Evolutionary conservation across 1,284 basidiomycete species (phyloP), one percentile per base, ranked within the genome.

Genomic region (Ganoderma lingzhi): DNA sequence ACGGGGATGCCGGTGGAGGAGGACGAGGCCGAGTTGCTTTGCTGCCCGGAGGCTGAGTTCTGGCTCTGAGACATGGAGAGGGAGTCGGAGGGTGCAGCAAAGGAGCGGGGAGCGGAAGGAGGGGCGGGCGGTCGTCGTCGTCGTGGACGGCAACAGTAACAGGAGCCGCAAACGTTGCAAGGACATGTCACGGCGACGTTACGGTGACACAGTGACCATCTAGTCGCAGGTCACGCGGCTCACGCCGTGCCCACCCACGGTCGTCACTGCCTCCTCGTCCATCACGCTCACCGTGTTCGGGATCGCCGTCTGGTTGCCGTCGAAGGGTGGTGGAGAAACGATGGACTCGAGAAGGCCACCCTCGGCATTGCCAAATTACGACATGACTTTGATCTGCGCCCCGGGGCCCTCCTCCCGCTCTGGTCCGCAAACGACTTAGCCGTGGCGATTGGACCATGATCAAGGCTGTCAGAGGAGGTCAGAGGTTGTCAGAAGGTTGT

Each of bases 1-100:
- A 84, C 77, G 0, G 89, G 85, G 73, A 92, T 87, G 70, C 66
- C 71, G 35, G 44, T 69, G 4, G 41, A 68, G 28, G 65, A 64
- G 10, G 37, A 41, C 3, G 62, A 51, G 62, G 45, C 17, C 12
- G 60, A 59, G 58, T 19, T 35, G 61, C 71, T 42, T 42, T 42
- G 59, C 41, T 63, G 62, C 48, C 45, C 23, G 53, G 42, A 44
- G 42, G 42, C 45, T 15, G 44, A 39, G 39, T 59, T 60, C 3
- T 42, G 23, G 15, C 32, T 68, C 3, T 42, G 23, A 28, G 68
- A 61, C 70, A 70, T 72, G 64, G 32, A 42, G 59, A 58, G 64
- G 55, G 42, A 32, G 51, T 41, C 59, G 65, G 61, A 4, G 60
- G 48, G 64, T 41, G 28, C n/a, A n/a, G 30, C 48, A 61, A 61